Evolutionary conservation across 495 filamentous ascomycete genomes (phyloP).

Genomic region (Hypoxylon fragiforme): DNA sequence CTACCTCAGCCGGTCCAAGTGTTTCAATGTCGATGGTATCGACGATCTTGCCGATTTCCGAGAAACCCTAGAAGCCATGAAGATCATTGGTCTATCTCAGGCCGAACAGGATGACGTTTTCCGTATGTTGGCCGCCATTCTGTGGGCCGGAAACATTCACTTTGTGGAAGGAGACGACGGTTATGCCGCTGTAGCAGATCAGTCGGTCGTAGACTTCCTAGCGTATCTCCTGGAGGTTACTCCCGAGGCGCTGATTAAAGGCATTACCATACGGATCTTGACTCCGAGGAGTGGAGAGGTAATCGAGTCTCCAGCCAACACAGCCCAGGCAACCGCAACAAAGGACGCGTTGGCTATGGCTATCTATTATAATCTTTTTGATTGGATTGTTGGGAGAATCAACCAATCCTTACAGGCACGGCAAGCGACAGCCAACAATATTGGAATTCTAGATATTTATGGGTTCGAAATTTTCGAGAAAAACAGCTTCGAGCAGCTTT

Average conservation of each 20-base stretch:
- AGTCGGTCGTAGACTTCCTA: conserved; percentile 89
- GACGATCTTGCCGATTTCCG: conserved; percentile 89
- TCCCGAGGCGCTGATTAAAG: conserved; percentile 76
- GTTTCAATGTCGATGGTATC: conserved; percentile 88
- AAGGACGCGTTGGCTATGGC: conserved; percentile 92
- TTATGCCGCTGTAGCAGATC: conserved; percentile 82
- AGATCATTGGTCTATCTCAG: conserved; percentile 85
- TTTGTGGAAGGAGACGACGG: conserved; percentile 86
- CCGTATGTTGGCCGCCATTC: conserved; percentile 87
- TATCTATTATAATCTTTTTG: conserved; percentile 97
- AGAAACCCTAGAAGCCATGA: conserved; percentile 94
- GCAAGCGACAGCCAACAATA: conserved; percentile 73
- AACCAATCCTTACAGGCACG: conserved; percentile 86
- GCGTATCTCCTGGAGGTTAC: conserved; percentile 94
- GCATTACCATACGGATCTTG: conserved; percentile 84
- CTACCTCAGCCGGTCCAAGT: conserved; percentile 95
- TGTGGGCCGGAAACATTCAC: conserved; percentile 93
- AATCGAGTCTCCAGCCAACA: conserved; percentile 92
- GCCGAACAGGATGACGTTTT: conserved; percentile 95
- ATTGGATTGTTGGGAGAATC: conserved; percentile 96
- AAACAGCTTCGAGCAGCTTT: conserved; percentile 99
- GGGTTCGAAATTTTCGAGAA: conserved; percentile 99
- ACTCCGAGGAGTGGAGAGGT: conserved; percentile 85
- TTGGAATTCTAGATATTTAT: conserved; percentile 99
- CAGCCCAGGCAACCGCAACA: conserved; percentile 86